Percentiles rank a stretch among this genome's conserved stretches.
Evolutionary conservation across 495 filamentous ascomycete genomes (phyloP).

Genomic region (Glonium stellatum): DNA sequence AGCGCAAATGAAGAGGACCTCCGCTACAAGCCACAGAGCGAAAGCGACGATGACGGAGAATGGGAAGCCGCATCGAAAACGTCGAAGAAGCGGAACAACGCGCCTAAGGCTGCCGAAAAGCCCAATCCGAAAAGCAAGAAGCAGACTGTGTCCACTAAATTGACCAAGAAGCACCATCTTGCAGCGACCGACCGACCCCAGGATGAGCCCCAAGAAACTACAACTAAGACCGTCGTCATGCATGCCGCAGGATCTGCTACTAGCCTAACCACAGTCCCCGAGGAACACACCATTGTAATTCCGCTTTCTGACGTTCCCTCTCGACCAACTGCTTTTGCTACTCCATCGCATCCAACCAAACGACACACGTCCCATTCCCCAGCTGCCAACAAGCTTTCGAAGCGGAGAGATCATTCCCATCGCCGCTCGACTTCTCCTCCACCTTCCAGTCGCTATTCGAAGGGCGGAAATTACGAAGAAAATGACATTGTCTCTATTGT

Average conservation of each 20-base stretch:
- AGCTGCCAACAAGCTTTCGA: slow-evolving; percentile 9
- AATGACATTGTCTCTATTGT: slow-evolving; percentile 23
- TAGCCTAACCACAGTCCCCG: slow-evolving; percentile 18
- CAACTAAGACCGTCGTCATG: not conserved
- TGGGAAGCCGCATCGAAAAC: slow-evolving; percentile 17
- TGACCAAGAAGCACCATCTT: slow-evolving; percentile 11
- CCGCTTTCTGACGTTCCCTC: slow-evolving; percentile 18
- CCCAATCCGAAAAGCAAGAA: not conserved
- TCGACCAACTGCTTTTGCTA: slow-evolving; percentile 20
- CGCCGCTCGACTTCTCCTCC: slow-evolving; percentile 6
- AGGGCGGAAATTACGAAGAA: not conserved
- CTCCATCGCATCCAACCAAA: slow-evolving; percentile 8
- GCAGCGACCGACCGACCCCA: not conserved
- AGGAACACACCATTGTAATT: slow-evolving; percentile 10
- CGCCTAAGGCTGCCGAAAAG: slow-evolving; percentile 4
- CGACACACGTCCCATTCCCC: not conserved
- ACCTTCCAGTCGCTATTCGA: not conserved
- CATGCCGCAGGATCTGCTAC: not conserved
- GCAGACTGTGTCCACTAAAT: not conserved
- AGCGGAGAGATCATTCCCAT: slow-evolving; percentile 7
- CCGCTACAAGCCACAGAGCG: slow-evolving; percentile 23
- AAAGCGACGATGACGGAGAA: slow-evolving; percentile 23
- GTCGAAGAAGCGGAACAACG: slow-evolving; percentile 4
- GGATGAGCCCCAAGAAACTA: not conserved
- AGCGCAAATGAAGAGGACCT: slow-evolving; percentile 15